Evolutionary conservation across 2,329 filamentous ascomycete genomes (phyloP).

Genomic region (Epichloe gansuensis): DNA sequence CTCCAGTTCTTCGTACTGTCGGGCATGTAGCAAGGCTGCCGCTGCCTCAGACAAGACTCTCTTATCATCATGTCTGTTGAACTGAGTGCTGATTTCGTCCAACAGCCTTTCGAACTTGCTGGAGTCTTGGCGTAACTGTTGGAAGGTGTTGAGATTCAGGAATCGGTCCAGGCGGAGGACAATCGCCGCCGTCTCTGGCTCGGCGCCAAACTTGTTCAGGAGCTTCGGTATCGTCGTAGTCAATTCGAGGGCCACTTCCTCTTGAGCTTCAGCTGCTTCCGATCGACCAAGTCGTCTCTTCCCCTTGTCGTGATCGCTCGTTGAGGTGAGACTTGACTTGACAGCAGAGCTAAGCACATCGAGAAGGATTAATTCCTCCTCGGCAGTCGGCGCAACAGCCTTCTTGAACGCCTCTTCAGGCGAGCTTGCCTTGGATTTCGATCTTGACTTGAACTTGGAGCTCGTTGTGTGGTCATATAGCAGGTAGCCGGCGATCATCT

Average conservation of each 20-base stretch:
- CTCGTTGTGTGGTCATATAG: constrained; percentile 78
- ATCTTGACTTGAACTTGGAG: constrained; percentile 38
- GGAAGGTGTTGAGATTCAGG: constrained; percentile 76
- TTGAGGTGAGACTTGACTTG: constrained; percentile 55
- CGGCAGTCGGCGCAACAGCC: constrained; percentile 57
- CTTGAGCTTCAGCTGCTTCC: constrained; percentile 58
- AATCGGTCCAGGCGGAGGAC: constrained; percentile 78
- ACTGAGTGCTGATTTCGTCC: constrained; percentile 88
- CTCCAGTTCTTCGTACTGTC: constrained; percentile 75
- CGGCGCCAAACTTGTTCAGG: constrained; percentile 86
- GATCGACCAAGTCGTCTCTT: constrained; percentile 46
- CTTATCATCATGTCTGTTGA: constrained; percentile 81
- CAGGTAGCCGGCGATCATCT: constrained; percentile 76
- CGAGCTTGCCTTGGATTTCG: constrained; percentile 35
- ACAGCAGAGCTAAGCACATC: constrained; percentile 79
- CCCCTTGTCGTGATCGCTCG: constrained; percentile 50
- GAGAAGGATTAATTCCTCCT: constrained; percentile 73
- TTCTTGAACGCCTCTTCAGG: constrained; percentile 53
- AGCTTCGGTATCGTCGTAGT: constrained; percentile 71
- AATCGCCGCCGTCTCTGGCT: constrained; percentile 70
- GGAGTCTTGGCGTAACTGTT: constrained; percentile 76
- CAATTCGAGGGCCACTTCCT: constrained; percentile 65
- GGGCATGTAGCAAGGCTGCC: constrained; percentile 69
- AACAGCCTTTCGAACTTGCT: constrained; percentile 68
- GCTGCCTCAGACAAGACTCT: constrained; percentile 75